A percentile compares a stretch with the other conserved stretches of the same genome.
Conservation (phyloP, 2,329 filamentous ascomycete species). For the Aspergillus persii region DNA sequence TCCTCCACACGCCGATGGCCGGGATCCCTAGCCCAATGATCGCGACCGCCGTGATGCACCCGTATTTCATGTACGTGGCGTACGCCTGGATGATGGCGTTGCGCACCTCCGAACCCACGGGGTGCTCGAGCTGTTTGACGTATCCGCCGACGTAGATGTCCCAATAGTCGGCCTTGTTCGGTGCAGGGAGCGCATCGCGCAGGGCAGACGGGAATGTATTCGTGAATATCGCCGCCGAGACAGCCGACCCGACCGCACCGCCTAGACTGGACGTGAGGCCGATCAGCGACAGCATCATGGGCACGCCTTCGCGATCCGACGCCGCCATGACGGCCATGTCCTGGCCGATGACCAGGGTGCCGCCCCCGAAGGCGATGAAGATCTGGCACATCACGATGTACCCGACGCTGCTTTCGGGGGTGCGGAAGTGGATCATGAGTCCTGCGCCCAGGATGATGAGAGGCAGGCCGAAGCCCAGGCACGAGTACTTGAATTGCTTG, state of each 20-base stretch:
- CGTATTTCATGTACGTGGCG: constrained; percentile 29
- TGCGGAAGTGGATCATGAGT: constrained; percentile 57
- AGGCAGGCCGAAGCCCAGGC: constrained; percentile 52
- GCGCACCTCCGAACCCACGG: constrained; percentile 24
- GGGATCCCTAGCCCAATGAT: constrained; percentile 26
- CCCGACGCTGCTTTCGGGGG: constrained; percentile 46
- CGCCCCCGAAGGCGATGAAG: constrained; percentile 54
- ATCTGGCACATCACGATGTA: constrained; percentile 57
- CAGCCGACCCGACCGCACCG: constrained; percentile 28
- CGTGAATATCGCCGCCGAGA: constrained; percentile 25
- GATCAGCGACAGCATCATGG: constrained; percentile 42
- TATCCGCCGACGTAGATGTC: constrained; percentile 27
- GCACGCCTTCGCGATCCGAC: constrained; percentile 54
- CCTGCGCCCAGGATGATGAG: constrained; percentile 52
- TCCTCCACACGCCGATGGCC: constrained; percentile 26
- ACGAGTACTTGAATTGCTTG: constrained; percentile 53
- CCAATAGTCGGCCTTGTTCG: constrained; percentile 18
- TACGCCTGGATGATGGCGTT: constrained; percentile 32
- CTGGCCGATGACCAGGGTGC: constrained; percentile 53
- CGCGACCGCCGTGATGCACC: constrained; percentile 24
- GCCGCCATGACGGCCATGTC: constrained; percentile 59
- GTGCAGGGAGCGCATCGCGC: constrained; percentile 14
- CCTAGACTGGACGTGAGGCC: constrained; percentile 34
- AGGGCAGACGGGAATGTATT: constrained; percentile 19
- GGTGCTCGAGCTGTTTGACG: constrained; percentile 26